phyloP scores from a whole-genome alignment of 108 stramenopile species.

The Nitzschia sp. region DNA sequence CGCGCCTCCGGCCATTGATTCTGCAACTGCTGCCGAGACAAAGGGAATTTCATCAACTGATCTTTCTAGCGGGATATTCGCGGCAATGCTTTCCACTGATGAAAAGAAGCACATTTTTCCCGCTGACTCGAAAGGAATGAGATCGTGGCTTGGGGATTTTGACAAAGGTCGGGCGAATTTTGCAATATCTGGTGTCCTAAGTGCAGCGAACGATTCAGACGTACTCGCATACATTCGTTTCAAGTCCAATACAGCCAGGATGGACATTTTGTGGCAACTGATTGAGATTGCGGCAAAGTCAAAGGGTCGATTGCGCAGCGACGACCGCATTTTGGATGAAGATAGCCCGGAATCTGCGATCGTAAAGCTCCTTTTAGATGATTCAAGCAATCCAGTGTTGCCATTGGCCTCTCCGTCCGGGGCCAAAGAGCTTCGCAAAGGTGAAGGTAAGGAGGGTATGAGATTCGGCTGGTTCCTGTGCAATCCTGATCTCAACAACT shows the following conservation, averaged over 20 bases:
- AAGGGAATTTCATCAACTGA: not conserved
- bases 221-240: constrained; percentile 54
- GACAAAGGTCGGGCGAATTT: constrained; percentile 18
- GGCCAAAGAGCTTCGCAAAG: not conserved
- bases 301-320: constrained; percentile 66
- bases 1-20: not conserved
- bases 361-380: constrained; percentile 60
- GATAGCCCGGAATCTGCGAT: constrained; percentile 65
- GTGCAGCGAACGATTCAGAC: constrained; percentile 23
- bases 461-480: not conserved
- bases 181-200: constrained; percentile 52
- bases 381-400: not conserved
- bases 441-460: constrained; percentile 16
- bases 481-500: not conserved
- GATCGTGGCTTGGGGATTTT: not conserved
- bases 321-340: constrained; percentile 53
- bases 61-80: not conserved
- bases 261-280: constrained; percentile 70
- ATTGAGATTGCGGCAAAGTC: constrained; percentile 68
- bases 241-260: constrained; percentile 22
- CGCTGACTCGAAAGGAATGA: not conserved
- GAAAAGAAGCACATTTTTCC: not conserved
- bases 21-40: not conserved
- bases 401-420: constrained; percentile 12
- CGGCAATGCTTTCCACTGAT: not conserved